Base-by-base conservation (phyloP, 768 basidiomycete genomes). In the Pleurotus djamor region DNA sequence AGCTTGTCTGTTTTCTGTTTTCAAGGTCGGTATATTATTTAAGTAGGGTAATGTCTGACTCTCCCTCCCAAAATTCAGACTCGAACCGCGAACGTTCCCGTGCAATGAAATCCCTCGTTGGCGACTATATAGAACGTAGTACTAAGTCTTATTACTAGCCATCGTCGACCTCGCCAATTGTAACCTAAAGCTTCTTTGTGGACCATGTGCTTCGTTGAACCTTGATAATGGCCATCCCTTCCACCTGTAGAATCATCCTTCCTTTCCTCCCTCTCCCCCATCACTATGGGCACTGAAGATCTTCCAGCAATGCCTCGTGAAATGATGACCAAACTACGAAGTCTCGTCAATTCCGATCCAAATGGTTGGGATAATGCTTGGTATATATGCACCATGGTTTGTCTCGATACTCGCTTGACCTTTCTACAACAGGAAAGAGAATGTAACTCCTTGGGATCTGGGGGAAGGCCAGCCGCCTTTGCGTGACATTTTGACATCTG, bases 391-490 rank as follows among this genome's bases (percentile, higher is more conserved):
- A 21, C 35, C 12, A 6, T 21, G 33, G 4, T 17, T 8, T 28
- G 4, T 33, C 0, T 41, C n/a, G 4, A 14, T 4, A 37, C 17
- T 28, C 36, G 52, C 4, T 43, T 45, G 3, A 4, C 10, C 7
- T 34, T 47, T 4, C 35, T 37, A 13, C 16, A 21, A 12, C 61
- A 83, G 85, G 84, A 72, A 80, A 64, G 63, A 69, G 0, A 72
- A 75, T 0, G 57, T 83, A 1, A 88, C 85, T 0, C 88, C 89
- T 0, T 91, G 89, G 88, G 88, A 89, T 62, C 66, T 67, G 5
- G 81, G 85, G 2, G 68, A 73, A 5, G 64, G 75, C 3, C 87
- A 89, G 62, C 86, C 83, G 5, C 78, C 86, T 1, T 71, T 89
- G 57, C 70, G 67, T 28, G 82, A 85, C 51, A 68, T 86, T 1